Percentiles rank a stretch among this genome's conserved stretches.
Conservation (phyloP, 495 filamentous ascomycete genomes). For the Aspergillus bertholletiae region DNA sequence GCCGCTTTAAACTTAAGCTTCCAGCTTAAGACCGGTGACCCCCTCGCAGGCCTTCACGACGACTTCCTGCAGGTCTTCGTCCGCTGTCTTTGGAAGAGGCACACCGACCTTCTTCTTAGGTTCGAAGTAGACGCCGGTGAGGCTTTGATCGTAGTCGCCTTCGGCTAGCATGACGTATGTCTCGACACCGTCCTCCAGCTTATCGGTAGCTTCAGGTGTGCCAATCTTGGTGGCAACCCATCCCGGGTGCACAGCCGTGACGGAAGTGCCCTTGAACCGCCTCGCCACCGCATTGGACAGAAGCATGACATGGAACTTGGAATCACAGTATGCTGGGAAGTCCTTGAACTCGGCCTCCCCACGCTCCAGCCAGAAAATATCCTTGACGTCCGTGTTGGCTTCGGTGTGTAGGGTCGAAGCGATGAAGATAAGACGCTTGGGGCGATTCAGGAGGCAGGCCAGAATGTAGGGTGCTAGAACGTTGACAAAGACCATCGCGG, state of each 20-base stretch:
- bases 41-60: slow-evolving; percentile 14
- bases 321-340: slow-evolving; percentile 20
- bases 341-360: slow-evolving; percentile 16
- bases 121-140: slow-evolving; percentile 16
- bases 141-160: slow-evolving; percentile 19
- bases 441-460: slow-evolving; percentile 12
- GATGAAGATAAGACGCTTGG: slow-evolving; percentile 18
- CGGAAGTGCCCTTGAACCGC: slow-evolving; percentile 10
- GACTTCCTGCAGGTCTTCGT: slow-evolving; percentile 13
- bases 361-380: slow-evolving; percentile 19
- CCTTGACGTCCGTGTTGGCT: slow-evolving; percentile 12
- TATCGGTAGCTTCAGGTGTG: slow-evolving; percentile 7
- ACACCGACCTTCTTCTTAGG: slow-evolving; percentile 15
- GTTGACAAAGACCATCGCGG: slow-evolving; percentile 17
- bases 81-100: slow-evolving; percentile 8
- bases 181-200: slow-evolving; percentile 21
- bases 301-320: slow-evolving; percentile 19
- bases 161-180: slow-evolving; percentile 24
- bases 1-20: slow-evolving; percentile 12
- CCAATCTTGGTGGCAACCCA: slow-evolving; percentile 20
- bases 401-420: slow-evolving; percentile 11
- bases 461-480: slow-evolving; percentile 19
- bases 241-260: slow-evolving; percentile 14
- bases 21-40: slow-evolving; percentile 12
- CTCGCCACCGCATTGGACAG: slow-evolving; percentile 15